phyloP scores from a whole-genome alignment of 1,284 basidiomycete genomes.

The Marasmius sp. region DNA sequence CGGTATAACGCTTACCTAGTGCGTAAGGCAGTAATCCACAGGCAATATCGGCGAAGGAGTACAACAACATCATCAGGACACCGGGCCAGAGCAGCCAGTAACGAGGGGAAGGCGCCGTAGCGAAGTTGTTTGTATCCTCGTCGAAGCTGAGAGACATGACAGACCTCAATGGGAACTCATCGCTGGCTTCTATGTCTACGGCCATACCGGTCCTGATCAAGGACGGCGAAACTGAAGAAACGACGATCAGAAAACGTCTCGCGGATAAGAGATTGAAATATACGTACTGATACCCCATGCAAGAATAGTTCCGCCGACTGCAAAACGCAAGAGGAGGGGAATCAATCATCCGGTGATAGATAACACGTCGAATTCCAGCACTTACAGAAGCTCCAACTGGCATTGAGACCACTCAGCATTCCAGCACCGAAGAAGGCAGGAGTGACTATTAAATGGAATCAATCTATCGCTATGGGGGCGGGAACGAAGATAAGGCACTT shows the following conservation, averaged over 20 bases:
- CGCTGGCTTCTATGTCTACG: slow-evolving; percentile 37
- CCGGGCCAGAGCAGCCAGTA: slow-evolving; percentile 76
- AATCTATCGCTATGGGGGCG: slow-evolving; percentile 1
- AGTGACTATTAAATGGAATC: slow-evolving; percentile 39
- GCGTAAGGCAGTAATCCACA: slow-evolving; percentile 35
- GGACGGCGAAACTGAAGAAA: slow-evolving; percentile 47
- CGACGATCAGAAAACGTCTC: neutral
- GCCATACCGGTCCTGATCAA: slow-evolving; percentile 54
- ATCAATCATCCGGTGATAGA: neutral
- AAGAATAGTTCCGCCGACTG: slow-evolving; percentile 54
- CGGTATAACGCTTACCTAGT: slow-evolving; percentile 20
- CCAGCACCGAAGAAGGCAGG: slow-evolving; percentile 72
- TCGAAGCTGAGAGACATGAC: slow-evolving; percentile 46
- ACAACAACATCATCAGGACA: slow-evolving; percentile 52
- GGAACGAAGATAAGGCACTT: slow-evolving; percentile 13
- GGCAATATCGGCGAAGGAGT: slow-evolving; percentile 49
- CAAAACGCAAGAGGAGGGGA: slow-evolving; percentile 2
- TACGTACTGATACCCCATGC: slow-evolving; percentile 61
- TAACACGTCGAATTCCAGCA: slow-evolving; percentile 1
- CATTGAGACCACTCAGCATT: slow-evolving; percentile 66
- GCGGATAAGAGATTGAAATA: neutral
- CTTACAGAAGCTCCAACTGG: slow-evolving; percentile 63
- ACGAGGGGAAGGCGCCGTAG: slow-evolving; percentile 53
- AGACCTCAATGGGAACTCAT: slow-evolving; percentile 43
- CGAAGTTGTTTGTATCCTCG: slow-evolving; percentile 36